Evolutionary conservation across 2,329 filamentous ascomycete species (phyloP), one percentile per base, ranked within the genome.

Genomic region (Aplosporella prunicola): DNA sequence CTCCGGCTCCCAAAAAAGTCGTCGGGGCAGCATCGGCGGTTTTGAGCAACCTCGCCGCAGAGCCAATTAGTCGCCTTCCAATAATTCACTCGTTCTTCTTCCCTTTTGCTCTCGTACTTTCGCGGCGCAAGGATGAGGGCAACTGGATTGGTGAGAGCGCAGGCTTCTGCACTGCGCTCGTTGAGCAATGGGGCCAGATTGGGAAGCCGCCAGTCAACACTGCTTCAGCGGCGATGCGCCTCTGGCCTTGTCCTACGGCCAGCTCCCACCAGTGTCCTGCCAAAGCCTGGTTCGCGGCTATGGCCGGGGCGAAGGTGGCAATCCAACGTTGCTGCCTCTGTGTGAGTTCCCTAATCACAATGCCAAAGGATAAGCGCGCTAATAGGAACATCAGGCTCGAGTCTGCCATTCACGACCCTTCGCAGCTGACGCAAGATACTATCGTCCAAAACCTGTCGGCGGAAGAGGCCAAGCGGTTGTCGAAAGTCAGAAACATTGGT

Each of bases 401-500:
- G 52, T 65, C 76, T 47, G 76, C 75, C 11, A 64, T 68, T 27
- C 65, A 68, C 34, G 68, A 75, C 47, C 74, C 76, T 7, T 66
- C 68, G 27, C 58, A 62, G 29, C 62, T 81, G 35, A 68, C 74
- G 2, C 74, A 79, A 55, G 69, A 77, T 40, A 69, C 71, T 13
- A 80, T 93, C 45, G 80, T 87, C 36, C 77, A 82, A 49, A 88
- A 87, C 56, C 80, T 95, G 61, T 76, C 79, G 50, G 77, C 84
- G 20, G 74, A 79, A 43, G 91, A 98, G 64, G 78, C 76, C 41
- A 72, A 78, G 45, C 77, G 89, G 44, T 64, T 98, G 46, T 76
- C 81, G 35, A 78, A 74, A 64, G 83, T 96, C 42, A 78, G 91
- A 47, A 98, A 98, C 61, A 98, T 98, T 62, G 91, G 91, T 65